Evolutionary conservation across 257 asterid genomes (phyloP).

Genomic region (Orobanche coerulescens): DNA sequence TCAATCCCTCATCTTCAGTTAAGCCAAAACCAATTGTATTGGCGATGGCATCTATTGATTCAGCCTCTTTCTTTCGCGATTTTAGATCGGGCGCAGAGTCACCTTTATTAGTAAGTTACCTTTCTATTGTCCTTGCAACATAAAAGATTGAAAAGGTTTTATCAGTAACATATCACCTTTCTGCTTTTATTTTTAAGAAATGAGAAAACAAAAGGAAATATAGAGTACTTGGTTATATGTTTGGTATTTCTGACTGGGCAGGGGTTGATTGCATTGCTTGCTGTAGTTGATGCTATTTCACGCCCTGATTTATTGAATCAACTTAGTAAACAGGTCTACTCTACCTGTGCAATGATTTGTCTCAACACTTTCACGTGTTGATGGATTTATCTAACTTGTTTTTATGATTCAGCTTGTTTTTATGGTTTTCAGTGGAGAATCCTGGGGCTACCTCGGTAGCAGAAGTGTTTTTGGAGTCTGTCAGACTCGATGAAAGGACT

Average conservation of each 20-base stretch:
- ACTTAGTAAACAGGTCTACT: conserved; percentile 71
- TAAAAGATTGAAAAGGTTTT: background rate
- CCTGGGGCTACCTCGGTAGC: conserved; percentile 99
- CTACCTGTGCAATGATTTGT: background rate
- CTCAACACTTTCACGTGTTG: background rate
- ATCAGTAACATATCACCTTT: too few species aligned
- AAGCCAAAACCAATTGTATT: conserved; percentile 58
- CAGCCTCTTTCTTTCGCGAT: conserved; percentile 95
- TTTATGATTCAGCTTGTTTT: conserved; percentile 70
- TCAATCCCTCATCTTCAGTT: conserved; percentile 37
- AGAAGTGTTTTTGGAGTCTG: conserved; percentile 79
- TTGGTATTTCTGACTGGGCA: conserved; percentile 32
- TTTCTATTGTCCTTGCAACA: conserved; percentile 4
- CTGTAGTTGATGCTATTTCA: conserved; percentile 90
- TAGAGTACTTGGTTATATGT: conserved; percentile 12
- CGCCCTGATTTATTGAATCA: conserved; percentile 45
- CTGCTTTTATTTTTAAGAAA: too few species aligned
- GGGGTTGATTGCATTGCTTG: conserved; percentile 91
- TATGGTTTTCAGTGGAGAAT: conserved; percentile 89
- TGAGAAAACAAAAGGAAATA: too few species aligned
- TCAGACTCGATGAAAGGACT: conserved; percentile 69
- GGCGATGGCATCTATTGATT: conserved; percentile 82
- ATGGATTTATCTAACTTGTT: conserved; percentile 18
- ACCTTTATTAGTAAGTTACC: conserved; percentile 78
- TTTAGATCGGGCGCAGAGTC: conserved; percentile 90